phyloP scores from a whole-genome alignment of 768 basidiomycete species.

The Pulveroboletus sp. region DNA sequence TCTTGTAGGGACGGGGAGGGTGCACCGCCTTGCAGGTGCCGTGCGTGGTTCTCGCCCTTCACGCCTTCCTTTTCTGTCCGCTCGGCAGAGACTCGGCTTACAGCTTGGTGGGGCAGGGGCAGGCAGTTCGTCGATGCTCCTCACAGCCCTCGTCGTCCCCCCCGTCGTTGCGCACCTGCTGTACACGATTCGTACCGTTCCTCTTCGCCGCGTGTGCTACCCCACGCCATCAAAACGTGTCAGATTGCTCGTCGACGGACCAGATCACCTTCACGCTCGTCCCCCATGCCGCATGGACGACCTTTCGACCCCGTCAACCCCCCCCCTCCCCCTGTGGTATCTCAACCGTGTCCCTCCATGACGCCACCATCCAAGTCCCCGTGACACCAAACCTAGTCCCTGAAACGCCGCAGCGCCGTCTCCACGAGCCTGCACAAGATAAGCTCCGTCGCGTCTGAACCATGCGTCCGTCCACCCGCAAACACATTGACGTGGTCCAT shows the following conservation, averaged over 20 bases:
- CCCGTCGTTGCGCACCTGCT: no score
- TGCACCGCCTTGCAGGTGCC: constrained; percentile 17
- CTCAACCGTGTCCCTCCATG: background rate
- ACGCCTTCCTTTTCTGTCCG: background rate
- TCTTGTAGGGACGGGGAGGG: constrained; percentile 12
- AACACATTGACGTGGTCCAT: constrained; percentile 12
- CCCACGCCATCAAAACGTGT: constrained; percentile 27
- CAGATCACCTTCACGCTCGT: no score
- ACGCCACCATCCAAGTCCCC: constrained; percentile 9
- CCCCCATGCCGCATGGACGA: background rate
- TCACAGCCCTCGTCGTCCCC: background rate
- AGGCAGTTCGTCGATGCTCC: background rate
- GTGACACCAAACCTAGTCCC: constrained; percentile 4
- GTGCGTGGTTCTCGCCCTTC: constrained; percentile 1
- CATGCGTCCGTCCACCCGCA: constrained; percentile 16
- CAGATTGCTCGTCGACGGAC: constrained; percentile 2
- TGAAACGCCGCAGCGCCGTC: constrained; percentile 25
- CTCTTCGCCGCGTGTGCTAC: constrained; percentile 6
- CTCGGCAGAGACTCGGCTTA: constrained; percentile 10
- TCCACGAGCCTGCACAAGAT: constrained; percentile 14
- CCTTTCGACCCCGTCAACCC: background rate
- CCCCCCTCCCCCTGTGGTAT: no score
- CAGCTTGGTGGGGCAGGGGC: constrained; percentile 6
- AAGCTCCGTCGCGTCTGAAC: constrained; percentile 6
- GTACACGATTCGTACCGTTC: background rate